These are phyloP conservation scores for Candida dubliniensis DNA, from an alignment of 1,139 yeast genomes.

Conservation along the genomic window DNA sequence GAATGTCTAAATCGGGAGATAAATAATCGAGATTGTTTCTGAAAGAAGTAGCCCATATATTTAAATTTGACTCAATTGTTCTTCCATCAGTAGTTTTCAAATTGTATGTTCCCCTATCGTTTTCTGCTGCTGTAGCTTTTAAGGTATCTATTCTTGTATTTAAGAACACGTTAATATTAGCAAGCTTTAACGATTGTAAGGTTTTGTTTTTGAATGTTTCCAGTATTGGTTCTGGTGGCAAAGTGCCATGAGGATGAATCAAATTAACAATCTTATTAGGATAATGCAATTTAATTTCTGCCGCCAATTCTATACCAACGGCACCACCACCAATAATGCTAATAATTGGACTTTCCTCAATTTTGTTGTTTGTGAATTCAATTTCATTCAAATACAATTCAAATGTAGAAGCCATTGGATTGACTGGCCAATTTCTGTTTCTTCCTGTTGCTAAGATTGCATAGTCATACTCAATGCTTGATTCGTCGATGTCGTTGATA, in stretches of 20 bases:
- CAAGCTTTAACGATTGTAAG: conserved; percentile 22
- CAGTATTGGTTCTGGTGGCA: conserved; percentile 40
- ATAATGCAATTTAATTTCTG: conserved; percentile 35
- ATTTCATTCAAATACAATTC: conserved; percentile 31
- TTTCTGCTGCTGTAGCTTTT: too few species aligned
- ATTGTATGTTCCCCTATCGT: too few species aligned
- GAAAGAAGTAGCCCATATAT: too few species aligned
- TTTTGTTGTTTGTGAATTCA: conserved; percentile 25
- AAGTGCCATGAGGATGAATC: conserved; percentile 35
- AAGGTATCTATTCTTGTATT: conserved; percentile 19
- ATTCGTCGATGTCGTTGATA: conserved; percentile 16
- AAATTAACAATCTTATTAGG: conserved; percentile 34
- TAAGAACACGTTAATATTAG: conserved; percentile 18
- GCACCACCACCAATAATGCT: conserved; percentile 49
- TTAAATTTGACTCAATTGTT: too few species aligned
- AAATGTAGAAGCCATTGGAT: conserved; percentile 38
- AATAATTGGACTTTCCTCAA: conserved; percentile 23
- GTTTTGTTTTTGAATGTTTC: conserved; percentile 28
- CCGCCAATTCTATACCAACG: conserved; percentile 47
- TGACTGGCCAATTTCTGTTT: conserved; percentile 51
- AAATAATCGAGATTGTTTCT: too few species aligned
- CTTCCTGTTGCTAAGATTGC: conserved; percentile 50
- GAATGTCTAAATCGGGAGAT: too few species aligned
- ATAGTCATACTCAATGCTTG: conserved; percentile 41
- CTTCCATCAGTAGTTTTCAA: too few species aligned